phyloP scores from a whole-genome alignment of 2,329 filamentous ascomycete genomes.

The Colletotrichum phormii region DNA sequence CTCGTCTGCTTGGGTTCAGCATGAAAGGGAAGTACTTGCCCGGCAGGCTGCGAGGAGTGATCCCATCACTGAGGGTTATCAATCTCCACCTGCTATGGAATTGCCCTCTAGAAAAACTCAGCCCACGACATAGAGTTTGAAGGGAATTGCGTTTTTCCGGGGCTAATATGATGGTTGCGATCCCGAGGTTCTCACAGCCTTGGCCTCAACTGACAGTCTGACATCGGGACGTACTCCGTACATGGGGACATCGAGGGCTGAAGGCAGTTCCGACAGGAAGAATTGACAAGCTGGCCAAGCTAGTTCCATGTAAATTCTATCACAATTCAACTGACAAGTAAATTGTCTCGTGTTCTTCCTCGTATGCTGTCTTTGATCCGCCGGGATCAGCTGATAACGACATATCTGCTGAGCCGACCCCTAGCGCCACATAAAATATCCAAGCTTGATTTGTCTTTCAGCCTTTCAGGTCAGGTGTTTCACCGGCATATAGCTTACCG shows the following conservation, averaged over 20 bases:
- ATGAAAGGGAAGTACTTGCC: slow-evolving; percentile 12
- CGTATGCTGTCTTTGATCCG: not conserved
- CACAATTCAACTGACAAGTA: not conserved
- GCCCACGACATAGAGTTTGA: not conserved
- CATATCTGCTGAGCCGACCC: no score
- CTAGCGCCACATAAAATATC: not conserved
- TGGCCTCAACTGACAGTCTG: not conserved
- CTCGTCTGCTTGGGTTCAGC: not conserved
- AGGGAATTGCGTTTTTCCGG: no score
- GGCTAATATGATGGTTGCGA: no score
- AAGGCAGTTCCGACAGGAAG: not conserved
- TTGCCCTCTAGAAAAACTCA: not conserved
- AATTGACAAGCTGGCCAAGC: not conserved
- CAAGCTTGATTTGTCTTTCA: no score
- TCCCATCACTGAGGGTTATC: not conserved
- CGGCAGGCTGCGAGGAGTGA: not conserved
- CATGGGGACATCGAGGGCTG: not conserved
- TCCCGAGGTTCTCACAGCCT: no score
- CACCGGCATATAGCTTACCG: not conserved
- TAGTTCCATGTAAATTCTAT: not conserved
- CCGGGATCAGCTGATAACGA: not conserved
- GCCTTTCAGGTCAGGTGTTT: not conserved
- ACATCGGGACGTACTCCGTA: not conserved
- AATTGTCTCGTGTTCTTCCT: not conserved
- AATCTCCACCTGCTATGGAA: not conserved